Percentiles rank a stretch among this genome's conserved stretches.
These are phyloP conservation scores for Asterophora lycoperdoides DNA, from an alignment of 768 basidiomycete species.

Conservation along the genomic window DNA sequence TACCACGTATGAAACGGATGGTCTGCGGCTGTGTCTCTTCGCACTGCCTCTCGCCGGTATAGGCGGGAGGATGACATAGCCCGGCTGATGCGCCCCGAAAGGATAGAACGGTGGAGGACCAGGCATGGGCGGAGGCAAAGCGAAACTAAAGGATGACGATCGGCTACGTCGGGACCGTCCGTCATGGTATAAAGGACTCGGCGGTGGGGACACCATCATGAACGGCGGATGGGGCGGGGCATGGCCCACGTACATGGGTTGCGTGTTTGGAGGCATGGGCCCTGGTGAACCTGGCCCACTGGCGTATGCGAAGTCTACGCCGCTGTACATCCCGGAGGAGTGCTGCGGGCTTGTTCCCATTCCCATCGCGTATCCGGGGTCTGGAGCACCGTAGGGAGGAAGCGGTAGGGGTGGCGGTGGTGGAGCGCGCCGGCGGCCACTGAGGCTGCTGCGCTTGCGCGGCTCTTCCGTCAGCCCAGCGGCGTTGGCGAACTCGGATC, in stretches of 20 bases:
- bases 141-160: conserved; percentile 6
- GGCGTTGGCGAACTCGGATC: conserved; percentile 16
- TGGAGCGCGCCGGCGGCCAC: conserved; percentile 5
- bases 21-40: conserved; percentile 5
- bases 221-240: conserved; percentile 1
- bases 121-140: background rate
- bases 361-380: conserved; percentile 6
- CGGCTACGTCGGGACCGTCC: conserved; percentile 9
- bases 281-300: conserved; percentile 14
- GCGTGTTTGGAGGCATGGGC: conserved; percentile 12
- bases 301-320: conserved; percentile 11
- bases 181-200: conserved; percentile 3
- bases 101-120: background rate
- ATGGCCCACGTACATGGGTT: background rate
- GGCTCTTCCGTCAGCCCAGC: conserved; percentile 16
- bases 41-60: conserved; percentile 2
- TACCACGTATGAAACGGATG: conserved; percentile 10
- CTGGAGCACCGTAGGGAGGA: conserved; percentile 5
- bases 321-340: conserved; percentile 7
- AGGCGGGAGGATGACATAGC: conserved; percentile 5
- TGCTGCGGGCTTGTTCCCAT: conserved; percentile 4
- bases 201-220: conserved; percentile 13
- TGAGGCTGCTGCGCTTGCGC: conserved; percentile 3
- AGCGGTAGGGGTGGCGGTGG: conserved; percentile 13
- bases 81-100: conserved; percentile 2